phyloP scores from a whole-genome alignment of 805 yeast species.

The Cyberlindnera xishuangbannaensis region DNA sequence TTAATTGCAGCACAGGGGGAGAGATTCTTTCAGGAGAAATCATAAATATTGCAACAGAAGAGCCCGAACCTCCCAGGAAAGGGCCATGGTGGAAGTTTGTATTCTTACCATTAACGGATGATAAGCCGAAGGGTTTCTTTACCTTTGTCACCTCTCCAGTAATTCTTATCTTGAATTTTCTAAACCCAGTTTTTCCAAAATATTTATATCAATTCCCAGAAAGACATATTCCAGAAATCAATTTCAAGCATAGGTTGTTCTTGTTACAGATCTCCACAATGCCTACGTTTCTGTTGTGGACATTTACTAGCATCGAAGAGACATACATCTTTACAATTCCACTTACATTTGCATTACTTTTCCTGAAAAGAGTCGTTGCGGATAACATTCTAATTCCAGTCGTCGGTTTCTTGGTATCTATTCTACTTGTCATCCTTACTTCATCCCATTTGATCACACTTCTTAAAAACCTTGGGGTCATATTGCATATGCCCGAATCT shows the following conservation, averaged over 20 bases:
- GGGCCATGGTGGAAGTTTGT: conserved; percentile 6
- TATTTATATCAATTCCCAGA: conserved; percentile 1
- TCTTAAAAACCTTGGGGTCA: conserved; percentile 53
- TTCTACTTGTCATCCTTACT: conserved; percentile 62
- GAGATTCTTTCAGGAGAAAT: too few relatives aligned
- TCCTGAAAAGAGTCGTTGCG: background rate
- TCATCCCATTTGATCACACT: conserved; percentile 67
- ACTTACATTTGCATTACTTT: background rate
- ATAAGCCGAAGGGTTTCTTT: too few relatives aligned
- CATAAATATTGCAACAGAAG: conserved; percentile 1
- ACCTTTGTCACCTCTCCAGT: conserved; percentile 5
- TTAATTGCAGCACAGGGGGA: too few relatives aligned
- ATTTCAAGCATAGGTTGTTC: too few relatives aligned
- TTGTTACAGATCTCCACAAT: too few relatives aligned
- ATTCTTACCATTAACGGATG: conserved; percentile 6
- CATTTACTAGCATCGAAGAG: too few relatives aligned
- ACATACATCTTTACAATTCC: conserved; percentile 1
- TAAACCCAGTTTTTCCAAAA: conserved; percentile 12
- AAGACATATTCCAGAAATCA: too few relatives aligned
- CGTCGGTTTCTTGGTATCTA: conserved; percentile 60
- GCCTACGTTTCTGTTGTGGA: too few relatives aligned
- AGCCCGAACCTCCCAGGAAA: background rate
- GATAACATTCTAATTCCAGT: conserved; percentile 25
- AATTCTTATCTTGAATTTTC: conserved; percentile 8
- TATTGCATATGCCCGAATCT: conserved; percentile 64